Evolutionary conservation across 2,329 filamentous ascomycete genomes (phyloP).

Genomic region (Phyllosticta citribraziliensis): DNA sequence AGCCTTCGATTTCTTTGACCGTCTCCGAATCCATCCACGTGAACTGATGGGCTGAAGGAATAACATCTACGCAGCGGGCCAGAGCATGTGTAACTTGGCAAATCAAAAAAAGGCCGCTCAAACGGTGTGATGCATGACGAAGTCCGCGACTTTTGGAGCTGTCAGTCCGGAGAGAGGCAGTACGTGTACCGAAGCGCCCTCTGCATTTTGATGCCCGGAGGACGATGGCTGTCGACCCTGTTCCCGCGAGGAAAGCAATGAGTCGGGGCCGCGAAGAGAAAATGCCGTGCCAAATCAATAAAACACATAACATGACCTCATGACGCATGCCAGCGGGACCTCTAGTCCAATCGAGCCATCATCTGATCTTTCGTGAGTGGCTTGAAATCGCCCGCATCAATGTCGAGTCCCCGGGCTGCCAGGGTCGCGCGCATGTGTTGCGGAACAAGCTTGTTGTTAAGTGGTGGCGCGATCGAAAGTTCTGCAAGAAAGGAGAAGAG

Average conservation of each 20-base stretch:
- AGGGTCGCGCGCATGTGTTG: conserved; percentile 68
- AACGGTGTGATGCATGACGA: conserved; percentile 9
- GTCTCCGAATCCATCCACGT: conserved; percentile 1
- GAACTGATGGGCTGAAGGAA: conserved; percentile 4
- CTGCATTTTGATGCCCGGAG: conserved; percentile 2
- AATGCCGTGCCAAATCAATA: conserved; percentile 27
- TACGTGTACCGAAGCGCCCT: conserved; percentile 6
- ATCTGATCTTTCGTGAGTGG: conserved; percentile 90
- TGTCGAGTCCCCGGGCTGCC: conserved; percentile 70
- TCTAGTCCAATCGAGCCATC: conserved; percentile 89
- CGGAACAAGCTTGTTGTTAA: conserved; percentile 85
- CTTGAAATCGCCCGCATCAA: conserved; percentile 70
- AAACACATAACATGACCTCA: conserved; percentile 28
- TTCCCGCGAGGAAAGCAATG: conserved; percentile 5
- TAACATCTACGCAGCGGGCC: conserved; percentile 10
- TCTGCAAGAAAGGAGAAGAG: conserved; percentile 43
- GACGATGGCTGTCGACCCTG: conserved; percentile 6
- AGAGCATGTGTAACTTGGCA: conserved; percentile 2
- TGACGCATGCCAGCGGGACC: conserved; percentile 23
- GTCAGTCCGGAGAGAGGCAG: conserved; percentile 5
- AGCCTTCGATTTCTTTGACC: conserved; percentile 10
- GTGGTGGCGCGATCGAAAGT: conserved; percentile 82
- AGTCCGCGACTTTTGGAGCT: conserved; percentile 8
- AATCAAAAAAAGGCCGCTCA: conserved; percentile 5
- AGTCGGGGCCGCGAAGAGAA: conserved; percentile 19